phyloP scores from a whole-genome alignment of 345 rosid genomes.

The Corchorus capsularis region DNA sequence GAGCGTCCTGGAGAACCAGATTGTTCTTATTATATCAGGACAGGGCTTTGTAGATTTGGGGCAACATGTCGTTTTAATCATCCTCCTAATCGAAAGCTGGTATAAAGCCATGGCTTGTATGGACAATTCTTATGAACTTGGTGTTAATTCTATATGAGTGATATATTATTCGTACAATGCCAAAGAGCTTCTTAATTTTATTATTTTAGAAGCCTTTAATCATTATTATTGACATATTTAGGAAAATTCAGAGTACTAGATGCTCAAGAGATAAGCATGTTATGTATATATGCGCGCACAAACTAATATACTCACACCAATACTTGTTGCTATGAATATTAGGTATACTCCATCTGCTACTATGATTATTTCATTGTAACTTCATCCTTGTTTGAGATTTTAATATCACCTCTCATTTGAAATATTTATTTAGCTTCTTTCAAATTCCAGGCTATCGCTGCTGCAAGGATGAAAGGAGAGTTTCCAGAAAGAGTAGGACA shows the following conservation, averaged over 20 bases:
- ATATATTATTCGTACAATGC: slow-evolving; percentile 16
- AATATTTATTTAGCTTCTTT: slow-evolving; percentile 28
- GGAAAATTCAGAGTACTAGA: not conserved
- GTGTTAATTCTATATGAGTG: slow-evolving; percentile 14
- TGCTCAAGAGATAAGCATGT: not conserved
- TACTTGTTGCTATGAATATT: not conserved
- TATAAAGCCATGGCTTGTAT: slow-evolving; percentile 34
- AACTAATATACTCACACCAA: not conserved
- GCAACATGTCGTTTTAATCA: slow-evolving; percentile 52
- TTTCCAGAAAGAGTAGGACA: slow-evolving; percentile 95
- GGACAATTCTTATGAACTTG: slow-evolving; percentile 20
- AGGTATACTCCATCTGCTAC: slow-evolving; percentile 6
- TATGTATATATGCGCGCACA: not conserved
- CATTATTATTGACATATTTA: not conserved
- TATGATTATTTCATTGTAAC: slow-evolving; percentile 1
- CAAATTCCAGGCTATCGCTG: slow-evolving; percentile 78
- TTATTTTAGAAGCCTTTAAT: not conserved
- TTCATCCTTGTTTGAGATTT: not conserved
- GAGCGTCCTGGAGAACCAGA: slow-evolving; percentile 94
- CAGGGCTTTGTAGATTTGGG: slow-evolving; percentile 95
- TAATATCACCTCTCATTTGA: slow-evolving; percentile 14
- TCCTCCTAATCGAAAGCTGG: slow-evolving; percentile 94
- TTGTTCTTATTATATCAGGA: slow-evolving; percentile 95
- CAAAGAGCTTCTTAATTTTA: not conserved
- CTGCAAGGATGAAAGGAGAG: slow-evolving; percentile 93